These are phyloP conservation scores for Penicillium ucsense DNA, from an alignment of 495 filamentous ascomycete species.

Conservation along the genomic window DNA sequence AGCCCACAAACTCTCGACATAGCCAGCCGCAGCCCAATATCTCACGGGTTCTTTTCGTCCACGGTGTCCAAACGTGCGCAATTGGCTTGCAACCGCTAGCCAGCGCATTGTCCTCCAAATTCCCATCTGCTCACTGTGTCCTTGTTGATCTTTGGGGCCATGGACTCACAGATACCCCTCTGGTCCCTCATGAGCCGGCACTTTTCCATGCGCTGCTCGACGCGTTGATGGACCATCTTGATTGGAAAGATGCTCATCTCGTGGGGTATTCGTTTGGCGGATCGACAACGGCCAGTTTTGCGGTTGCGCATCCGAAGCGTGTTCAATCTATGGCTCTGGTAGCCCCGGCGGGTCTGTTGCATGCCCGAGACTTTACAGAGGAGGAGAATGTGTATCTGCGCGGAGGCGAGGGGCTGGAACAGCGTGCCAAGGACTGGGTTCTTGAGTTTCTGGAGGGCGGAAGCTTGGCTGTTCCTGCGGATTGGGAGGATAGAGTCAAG, in stretches of 20 bases:
- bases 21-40: background rate
- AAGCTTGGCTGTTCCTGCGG: constrained; percentile 22
- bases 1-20: background rate
- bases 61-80: constrained; percentile 29
- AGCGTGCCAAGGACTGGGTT: constrained; percentile 21
- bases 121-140: constrained; percentile 23
- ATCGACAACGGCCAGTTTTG: constrained; percentile 20
- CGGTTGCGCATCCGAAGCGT: constrained; percentile 10
- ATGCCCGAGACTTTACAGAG: constrained; percentile 8
- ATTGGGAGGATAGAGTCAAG: constrained; percentile 34
- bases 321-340: constrained; percentile 23
- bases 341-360: constrained; percentile 26
- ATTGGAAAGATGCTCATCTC: constrained; percentile 23
- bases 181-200: constrained; percentile 13
- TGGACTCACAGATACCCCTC: constrained; percentile 26
- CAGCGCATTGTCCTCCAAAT: constrained; percentile 15
- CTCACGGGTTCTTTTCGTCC: constrained; percentile 20
- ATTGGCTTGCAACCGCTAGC: constrained; percentile 27
- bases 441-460: constrained; percentile 29
- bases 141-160: constrained; percentile 31
- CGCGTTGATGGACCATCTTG: constrained; percentile 13
- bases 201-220: constrained; percentile 21
- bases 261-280: constrained; percentile 32
- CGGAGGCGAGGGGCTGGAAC: constrained; percentile 19
- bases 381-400: constrained; percentile 12